Conservation (phyloP, 2,329 filamentous ascomycete genomes). For the Teratosphaeria viscida region DNA sequence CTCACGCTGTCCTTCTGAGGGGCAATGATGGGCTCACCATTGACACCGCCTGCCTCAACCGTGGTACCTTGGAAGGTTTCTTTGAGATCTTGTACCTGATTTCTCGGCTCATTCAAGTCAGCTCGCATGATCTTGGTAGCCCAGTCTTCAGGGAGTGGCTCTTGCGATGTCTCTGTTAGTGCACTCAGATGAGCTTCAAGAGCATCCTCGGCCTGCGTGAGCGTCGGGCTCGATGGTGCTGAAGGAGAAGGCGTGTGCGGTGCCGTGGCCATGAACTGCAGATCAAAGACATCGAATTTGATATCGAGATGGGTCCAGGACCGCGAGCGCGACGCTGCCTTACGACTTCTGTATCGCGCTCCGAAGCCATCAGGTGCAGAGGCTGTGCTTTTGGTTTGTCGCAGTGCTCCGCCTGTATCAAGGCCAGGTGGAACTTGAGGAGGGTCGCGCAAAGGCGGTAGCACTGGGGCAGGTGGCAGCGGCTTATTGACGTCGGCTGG, state of each 20-base stretch:
- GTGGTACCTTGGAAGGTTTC: neutral
- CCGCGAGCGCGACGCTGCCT: neutral
- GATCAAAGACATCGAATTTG: constrained; percentile 5
- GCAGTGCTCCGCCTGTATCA: neutral
- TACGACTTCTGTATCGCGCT: neutral
- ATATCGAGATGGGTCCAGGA: neutral
- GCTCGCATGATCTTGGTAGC: too few species aligned
- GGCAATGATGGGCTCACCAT: neutral
- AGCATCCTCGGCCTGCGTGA: constrained; percentile 37
- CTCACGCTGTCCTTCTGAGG: constrained; percentile 14
- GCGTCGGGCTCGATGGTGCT: constrained; percentile 30
- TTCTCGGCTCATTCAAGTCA: neutral
- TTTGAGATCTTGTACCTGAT: neutral
- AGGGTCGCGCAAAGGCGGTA: constrained; percentile 3
- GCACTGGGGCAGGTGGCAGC: constrained; percentile 9
- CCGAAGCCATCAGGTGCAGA: neutral
- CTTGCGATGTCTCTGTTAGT: constrained; percentile 10
- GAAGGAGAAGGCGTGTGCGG: constrained; percentile 6
- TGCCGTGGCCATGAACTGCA: constrained; percentile 6
- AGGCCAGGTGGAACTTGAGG: constrained; percentile 1
- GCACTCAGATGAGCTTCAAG: constrained; percentile 17
- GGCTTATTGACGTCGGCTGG: constrained; percentile 11
- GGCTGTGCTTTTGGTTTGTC: neutral
- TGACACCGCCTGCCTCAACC: neutral
- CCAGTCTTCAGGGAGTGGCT: too few species aligned